Conservation (phyloP, 768 basidiomycete genomes). For the Serpula lacrymans region DNA sequence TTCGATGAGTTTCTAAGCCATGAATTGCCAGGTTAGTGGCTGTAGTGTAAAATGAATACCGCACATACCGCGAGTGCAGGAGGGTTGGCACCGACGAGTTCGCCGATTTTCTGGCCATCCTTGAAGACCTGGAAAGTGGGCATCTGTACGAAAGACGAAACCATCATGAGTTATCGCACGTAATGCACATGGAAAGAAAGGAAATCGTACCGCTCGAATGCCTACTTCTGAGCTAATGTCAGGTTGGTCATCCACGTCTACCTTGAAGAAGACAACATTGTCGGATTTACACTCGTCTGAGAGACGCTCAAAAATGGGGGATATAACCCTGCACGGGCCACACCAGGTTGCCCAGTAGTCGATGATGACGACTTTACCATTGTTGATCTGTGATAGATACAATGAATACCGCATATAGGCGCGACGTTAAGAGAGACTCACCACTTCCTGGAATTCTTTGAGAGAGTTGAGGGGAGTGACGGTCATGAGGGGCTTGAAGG, state of each 20-base stretch:
- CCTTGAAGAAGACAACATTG: slow-evolving; percentile 62
- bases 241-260: slow-evolving; percentile 62
- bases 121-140: slow-evolving; percentile 28
- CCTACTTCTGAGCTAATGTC: slow-evolving; percentile 56
- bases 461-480: slow-evolving; percentile 35
- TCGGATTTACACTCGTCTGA: slow-evolving; percentile 22
- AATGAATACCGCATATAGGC: too few relatives aligned
- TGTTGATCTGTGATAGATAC: slow-evolving; percentile 19
- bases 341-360: slow-evolving; percentile 33
- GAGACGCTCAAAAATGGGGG: slow-evolving; percentile 20
- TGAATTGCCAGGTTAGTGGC: too few relatives aligned
- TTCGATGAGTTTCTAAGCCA: too few relatives aligned
- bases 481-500: slow-evolving; percentile 26
- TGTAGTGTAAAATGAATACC: too few relatives aligned
- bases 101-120: slow-evolving; percentile 27
- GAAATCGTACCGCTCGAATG: slow-evolving; percentile 55
- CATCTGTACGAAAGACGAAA: slow-evolving; percentile 15
- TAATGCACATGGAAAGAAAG: neutral
- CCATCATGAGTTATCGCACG: neutral
- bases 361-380: slow-evolving; percentile 20
- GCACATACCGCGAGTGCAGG: slow-evolving; percentile 20
- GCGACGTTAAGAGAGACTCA: too few relatives aligned
- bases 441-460: slow-evolving; percentile 40
- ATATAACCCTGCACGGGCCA: slow-evolving; percentile 16
- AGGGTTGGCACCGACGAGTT: slow-evolving; percentile 24